Base-by-base conservation (phyloP, 2,329 filamentous ascomycete genomes). In the Botryotinia calthae region DNA sequence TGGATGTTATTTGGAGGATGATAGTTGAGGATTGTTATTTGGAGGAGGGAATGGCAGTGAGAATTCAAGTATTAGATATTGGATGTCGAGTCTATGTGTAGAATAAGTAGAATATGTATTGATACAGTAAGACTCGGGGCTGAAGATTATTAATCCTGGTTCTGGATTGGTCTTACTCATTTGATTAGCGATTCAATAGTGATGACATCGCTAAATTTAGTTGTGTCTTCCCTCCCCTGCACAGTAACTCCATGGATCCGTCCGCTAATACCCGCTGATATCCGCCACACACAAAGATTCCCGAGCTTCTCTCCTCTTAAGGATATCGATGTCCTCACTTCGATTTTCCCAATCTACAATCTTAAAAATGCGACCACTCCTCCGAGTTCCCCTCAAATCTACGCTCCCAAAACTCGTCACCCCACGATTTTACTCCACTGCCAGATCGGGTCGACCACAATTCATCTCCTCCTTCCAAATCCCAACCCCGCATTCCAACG, bases 401-500 rank as follows among this genome's bases (percentile, higher is more conserved):
- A 70, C 71, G 37, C 74, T 75, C 20, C 71, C 72, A 22, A 70
- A 70, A 72, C 31, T 73, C 28, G 0, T 74, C 62, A 37, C 67
- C 18, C 22, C 67, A 28, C 70, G 72, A 20, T 67, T 68, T 25
- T 66, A 67, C 46, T 76, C 76, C 42, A 76, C 76, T 6, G 70
- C 73, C 2, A 67, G 66, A 4, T 63, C 73, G 2, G 37, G 66
- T 18, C 66, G 74, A 37, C 63, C 66, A 37, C 59, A 71, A 66
- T 73, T 62, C 25, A 71, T 67, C 16, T 71, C 70, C 40, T 71
- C 72, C 10, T 70, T 66, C 65, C 44, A 73, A 31, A 68, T 59
- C 18, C 69, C 63, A 3, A 67, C 62, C 65, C 42, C 58, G 51
- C 74, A 59, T 16, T 58, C 73, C 51, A 75, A 59, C 18, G 96